These are phyloP conservation scores for Globisporangium lucens DNA, from an alignment of 352 stramenopile species.

Conservation along the genomic window DNA sequence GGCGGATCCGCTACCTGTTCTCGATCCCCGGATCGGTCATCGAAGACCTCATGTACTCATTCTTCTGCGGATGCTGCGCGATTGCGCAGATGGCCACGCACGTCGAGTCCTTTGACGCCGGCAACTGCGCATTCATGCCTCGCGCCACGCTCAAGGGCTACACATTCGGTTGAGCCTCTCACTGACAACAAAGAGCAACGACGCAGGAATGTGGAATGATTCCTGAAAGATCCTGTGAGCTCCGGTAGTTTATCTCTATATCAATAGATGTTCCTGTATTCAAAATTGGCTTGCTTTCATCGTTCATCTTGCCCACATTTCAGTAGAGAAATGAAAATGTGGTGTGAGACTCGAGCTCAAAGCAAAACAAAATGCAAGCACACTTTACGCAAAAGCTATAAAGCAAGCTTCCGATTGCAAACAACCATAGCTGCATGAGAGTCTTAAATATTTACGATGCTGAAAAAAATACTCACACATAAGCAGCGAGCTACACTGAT, in stretches of 20 bases:
- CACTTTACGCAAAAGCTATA: not conserved
- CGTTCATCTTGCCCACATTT: not conserved
- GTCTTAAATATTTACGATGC: slow-evolving; percentile 7
- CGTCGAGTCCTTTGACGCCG: slow-evolving; percentile 38
- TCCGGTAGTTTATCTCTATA: not conserved
- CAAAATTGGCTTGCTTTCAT: not conserved
- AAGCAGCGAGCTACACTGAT: not conserved
- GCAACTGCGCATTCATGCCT: slow-evolving; percentile 25
- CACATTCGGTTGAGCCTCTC: slow-evolving; percentile 22
- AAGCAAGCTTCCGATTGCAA: not conserved
- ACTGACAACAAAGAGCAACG: not conserved
- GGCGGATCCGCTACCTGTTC: slow-evolving; percentile 51
- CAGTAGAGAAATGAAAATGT: not conserved
- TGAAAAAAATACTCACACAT: not conserved
- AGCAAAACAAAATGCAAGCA: not conserved
- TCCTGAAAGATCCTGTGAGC: not conserved
- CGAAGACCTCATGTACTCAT: slow-evolving; percentile 33
- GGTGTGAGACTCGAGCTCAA: too few species aligned
- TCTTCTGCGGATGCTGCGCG: slow-evolving; percentile 40
- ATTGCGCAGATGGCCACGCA: slow-evolving; percentile 54
- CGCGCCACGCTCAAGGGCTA: slow-evolving; percentile 42
- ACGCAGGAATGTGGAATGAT: not conserved
- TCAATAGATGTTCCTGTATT: not conserved
- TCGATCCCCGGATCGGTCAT: slow-evolving; percentile 39
- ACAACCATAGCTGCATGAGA: not conserved